A percentile compares a stretch with the other conserved stretches of the same genome.
phyloP scores from a whole-genome alignment of 176 grass and related monocot species.

The Musa schizocarpa region DNA sequence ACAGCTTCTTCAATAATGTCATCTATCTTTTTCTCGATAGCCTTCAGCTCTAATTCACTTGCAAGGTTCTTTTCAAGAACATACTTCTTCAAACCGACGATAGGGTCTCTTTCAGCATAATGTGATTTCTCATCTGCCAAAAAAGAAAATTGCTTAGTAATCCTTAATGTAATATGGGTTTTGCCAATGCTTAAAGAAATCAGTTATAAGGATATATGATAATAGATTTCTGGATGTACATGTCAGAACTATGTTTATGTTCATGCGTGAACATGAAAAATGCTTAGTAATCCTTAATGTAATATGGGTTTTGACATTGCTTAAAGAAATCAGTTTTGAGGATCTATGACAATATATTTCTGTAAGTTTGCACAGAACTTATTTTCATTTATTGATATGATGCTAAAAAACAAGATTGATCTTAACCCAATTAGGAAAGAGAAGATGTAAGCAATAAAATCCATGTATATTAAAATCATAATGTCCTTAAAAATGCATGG shows the following conservation, averaged over 20 bases:
- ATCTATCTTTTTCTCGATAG: conserved; percentile 74
- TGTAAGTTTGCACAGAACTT: no score
- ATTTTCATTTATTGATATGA: no score
- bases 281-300: neutral
- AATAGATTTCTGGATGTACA: no score
- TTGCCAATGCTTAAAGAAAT: neutral
- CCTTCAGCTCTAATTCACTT: conserved; percentile 66
- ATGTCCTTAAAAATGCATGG: no score
- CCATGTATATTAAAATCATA: no score
- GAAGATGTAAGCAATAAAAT: no score
- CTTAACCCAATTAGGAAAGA: no score
- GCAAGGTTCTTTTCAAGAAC: conserved; percentile 57
- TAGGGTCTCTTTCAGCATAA: conserved; percentile 61
- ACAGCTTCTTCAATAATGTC: conserved; percentile 83
- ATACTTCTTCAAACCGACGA: conserved; percentile 56
- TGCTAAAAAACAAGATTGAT: no score
- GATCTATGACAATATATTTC: no score
- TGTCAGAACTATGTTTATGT: no score
- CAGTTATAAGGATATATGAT: no score
- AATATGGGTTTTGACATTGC: neutral
- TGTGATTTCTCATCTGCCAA: conserved; percentile 78
- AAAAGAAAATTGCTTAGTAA: neutral
- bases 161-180: neutral
- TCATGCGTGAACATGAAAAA: neutral
- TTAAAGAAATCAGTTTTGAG: no score